Conservation (phyloP, 805 yeast species). For the Pichia paraexigua region DNA sequence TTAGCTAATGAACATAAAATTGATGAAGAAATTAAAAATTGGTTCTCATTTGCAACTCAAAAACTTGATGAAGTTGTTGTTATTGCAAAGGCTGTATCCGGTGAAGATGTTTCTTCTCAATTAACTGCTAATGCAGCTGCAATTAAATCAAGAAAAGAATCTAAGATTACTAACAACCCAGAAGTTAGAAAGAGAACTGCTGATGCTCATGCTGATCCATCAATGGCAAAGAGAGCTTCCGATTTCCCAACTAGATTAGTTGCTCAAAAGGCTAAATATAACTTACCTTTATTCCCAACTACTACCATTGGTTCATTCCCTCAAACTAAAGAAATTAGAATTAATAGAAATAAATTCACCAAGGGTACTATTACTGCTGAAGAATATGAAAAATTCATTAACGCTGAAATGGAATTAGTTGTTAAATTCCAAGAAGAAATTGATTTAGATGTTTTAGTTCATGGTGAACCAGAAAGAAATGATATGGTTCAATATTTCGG, state of each 20-base stretch:
- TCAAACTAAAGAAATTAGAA: slow-evolving; percentile 98
- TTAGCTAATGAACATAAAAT: slow-evolving; percentile 86
- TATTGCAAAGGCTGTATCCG: slow-evolving; percentile 80
- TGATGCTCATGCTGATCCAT: slow-evolving; percentile 49
- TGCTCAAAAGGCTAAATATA: slow-evolving; percentile 79
- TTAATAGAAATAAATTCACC: slow-evolving; percentile 95
- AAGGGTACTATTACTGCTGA: slow-evolving; percentile 95
- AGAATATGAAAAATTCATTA: slow-evolving; percentile 93
- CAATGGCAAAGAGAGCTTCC: slow-evolving; percentile 74
- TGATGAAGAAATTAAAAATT: slow-evolving; percentile 85
- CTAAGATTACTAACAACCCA: slow-evolving; percentile 85
- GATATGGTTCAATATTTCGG: slow-evolving; percentile 99
- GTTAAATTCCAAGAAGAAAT: slow-evolving; percentile 99
- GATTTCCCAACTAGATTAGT: slow-evolving; percentile 82
- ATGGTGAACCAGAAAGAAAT: slow-evolving; percentile 99
- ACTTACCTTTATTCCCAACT: slow-evolving; percentile 98
- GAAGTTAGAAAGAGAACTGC: slow-evolving; percentile 84
- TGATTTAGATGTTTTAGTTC: slow-evolving; percentile 96
- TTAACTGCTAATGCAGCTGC: slow-evolving; percentile 83
- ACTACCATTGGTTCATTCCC: slow-evolving; percentile 99
- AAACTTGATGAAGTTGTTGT: slow-evolving; percentile 86
- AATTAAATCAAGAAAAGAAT: slow-evolving; percentile 75
- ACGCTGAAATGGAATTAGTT: slow-evolving; percentile 91
- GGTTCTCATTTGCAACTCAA: slow-evolving; percentile 98
- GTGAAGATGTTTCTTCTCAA: slow-evolving; percentile 71